These are phyloP conservation scores for Thecaphora thlaspeos DNA, from an alignment of 1,284 basidiomycete species.

Conservation along the genomic window DNA sequence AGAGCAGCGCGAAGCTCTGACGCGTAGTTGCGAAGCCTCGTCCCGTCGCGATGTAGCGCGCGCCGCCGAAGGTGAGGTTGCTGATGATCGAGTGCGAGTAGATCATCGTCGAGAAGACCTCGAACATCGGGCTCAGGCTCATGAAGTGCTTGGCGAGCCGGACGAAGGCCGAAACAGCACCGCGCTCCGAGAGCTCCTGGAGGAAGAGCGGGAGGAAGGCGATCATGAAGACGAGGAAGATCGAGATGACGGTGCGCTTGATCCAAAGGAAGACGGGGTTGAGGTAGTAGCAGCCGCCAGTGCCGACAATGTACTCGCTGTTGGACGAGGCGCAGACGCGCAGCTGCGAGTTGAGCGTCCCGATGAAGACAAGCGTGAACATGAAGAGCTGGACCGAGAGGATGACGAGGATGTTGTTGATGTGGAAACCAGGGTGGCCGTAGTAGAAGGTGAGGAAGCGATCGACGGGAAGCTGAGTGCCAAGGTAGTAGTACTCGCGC, in stretches of 20 bases:
- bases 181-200: conserved; percentile 57
- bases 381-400: conserved; percentile 57
- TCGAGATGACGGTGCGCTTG: conserved; percentile 57
- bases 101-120: conserved; percentile 57
- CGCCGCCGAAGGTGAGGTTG: conserved; percentile 57
- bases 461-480: conserved; percentile 96
- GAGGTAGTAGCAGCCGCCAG: conserved; percentile 56
- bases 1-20: conserved; percentile 54
- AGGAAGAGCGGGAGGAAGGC: conserved; percentile 58
- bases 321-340: conserved; percentile 52
- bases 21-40: conserved; percentile 57
- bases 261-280: conserved; percentile 57
- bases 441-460: conserved; percentile 99
- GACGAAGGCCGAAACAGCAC: conserved; percentile 53
- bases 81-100: conserved; percentile 58
- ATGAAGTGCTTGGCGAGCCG: conserved; percentile 57
- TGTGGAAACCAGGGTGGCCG: conserved; percentile 98
- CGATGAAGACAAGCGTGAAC: conserved; percentile 57
- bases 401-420: conserved; percentile 88
- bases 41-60: conserved; percentile 58
- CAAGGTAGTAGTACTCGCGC: conserved; percentile 97
- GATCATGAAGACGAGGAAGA: conserved; percentile 58
- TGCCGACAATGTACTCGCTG: conserved; percentile 53
- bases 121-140: conserved; percentile 54
- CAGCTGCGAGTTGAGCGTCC: conserved; percentile 55